These are phyloP conservation scores for Ocimum tenuiflorum DNA, from an alignment of 257 asterid genomes.

Conservation along the genomic window DNA sequence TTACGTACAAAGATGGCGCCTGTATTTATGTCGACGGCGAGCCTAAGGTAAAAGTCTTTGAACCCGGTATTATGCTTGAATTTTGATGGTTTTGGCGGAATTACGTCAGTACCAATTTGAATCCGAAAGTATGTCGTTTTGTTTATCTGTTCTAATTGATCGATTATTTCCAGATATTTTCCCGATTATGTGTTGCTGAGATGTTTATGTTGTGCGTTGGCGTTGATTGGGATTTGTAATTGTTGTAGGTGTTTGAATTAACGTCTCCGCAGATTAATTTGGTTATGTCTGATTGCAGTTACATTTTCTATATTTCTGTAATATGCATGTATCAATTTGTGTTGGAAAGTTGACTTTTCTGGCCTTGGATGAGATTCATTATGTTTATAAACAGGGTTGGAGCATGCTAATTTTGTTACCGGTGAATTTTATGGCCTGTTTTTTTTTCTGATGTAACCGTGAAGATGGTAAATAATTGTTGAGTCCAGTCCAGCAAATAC, in stretches of 20 bases:
- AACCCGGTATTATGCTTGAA: neutral
- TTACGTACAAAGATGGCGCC: constrained; percentile 60
- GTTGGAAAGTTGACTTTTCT: neutral
- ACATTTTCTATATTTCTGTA: neutral
- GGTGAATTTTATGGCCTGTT: neutral
- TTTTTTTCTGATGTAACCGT: neutral
- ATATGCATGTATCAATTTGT: neutral
- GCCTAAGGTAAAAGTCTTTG: constrained; percentile 49
- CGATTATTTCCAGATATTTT: neutral
- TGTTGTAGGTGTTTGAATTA: neutral
- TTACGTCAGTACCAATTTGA: neutral
- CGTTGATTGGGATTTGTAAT: neutral
- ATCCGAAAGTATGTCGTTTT: too few species aligned
- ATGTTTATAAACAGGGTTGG: neutral
- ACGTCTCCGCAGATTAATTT: neutral
- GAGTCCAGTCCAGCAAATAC: neutral
- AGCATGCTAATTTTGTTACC: neutral
- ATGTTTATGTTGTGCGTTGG: neutral
- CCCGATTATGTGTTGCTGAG: neutral
- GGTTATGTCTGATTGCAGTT: neutral
- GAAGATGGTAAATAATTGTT: neutral
- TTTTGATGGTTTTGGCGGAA: neutral
- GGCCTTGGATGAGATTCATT: neutral
- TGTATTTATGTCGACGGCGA: constrained; percentile 63
- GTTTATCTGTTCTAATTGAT: neutral